These are phyloP conservation scores for Daldinia sp. DNA, from an alignment of 2,329 filamentous ascomycete genomes.

Conservation along the genomic window DNA sequence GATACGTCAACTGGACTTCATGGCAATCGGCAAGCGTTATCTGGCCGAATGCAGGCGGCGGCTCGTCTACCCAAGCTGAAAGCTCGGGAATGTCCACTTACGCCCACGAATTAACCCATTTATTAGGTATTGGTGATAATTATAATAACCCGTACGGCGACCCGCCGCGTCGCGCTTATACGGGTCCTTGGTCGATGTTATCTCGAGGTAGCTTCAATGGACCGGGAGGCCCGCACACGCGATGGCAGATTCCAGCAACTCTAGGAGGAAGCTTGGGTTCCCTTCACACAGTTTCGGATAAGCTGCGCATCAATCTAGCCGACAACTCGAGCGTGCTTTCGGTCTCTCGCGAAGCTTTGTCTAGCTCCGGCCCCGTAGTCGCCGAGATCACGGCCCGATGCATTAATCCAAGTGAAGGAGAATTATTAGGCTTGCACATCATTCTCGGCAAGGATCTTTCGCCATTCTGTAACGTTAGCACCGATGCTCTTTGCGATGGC, in stretches of 20 bases:
- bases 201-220: conserved; percentile 61
- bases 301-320: conserved; percentile 59
- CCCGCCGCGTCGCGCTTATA: conserved; percentile 57
- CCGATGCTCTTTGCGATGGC: conserved; percentile 60
- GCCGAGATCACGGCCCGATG: conserved; percentile 58
- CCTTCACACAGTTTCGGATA: conserved; percentile 62
- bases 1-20: conserved; percentile 62
- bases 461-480: conserved; percentile 52
- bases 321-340: conserved; percentile 53
- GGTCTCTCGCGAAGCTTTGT: conserved; percentile 54
- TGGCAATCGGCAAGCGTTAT: conserved; percentile 60
- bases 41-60: conserved; percentile 62
- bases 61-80: conserved; percentile 62
- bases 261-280: conserved; percentile 60
- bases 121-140: conserved; percentile 62
- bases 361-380: conserved; percentile 54
- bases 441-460: conserved; percentile 55
- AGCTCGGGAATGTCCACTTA: conserved; percentile 62
- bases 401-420: conserved; percentile 50
- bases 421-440: conserved; percentile 58
- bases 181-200: conserved; percentile 63
- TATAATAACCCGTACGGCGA: conserved; percentile 62
- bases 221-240: conserved; percentile 60
- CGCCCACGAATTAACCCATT: conserved; percentile 61
- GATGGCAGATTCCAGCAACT: conserved; percentile 60